Percentiles rank a stretch among this genome's conserved stretches.
Evolutionary conservation across 441 rosid species (phyloP).

Genomic region (Kokia cookei): DNA sequence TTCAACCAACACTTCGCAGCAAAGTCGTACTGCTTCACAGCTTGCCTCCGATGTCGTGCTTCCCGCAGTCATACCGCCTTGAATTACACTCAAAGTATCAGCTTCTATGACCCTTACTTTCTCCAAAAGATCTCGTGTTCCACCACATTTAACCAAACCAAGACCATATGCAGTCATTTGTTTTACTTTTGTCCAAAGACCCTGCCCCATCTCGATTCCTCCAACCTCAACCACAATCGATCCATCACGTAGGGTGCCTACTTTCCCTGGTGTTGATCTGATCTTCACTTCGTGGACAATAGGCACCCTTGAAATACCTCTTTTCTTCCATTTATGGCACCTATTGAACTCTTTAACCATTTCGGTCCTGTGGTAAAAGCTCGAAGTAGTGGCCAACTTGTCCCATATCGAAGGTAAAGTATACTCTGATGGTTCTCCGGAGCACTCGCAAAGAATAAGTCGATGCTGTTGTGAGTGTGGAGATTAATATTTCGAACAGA

Average conservation of each 20-base stretch:
- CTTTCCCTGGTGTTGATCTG: constrained; percentile 69
- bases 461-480: constrained; percentile 54
- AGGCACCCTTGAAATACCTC: constrained; percentile 83
- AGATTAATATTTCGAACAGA: constrained; percentile 60
- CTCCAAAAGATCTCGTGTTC: constrained; percentile 38
- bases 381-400: constrained; percentile 44
- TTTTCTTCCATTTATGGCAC: constrained; percentile 52
- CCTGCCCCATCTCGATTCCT: constrained; percentile 89
- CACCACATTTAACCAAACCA: constrained; percentile 46
- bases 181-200: constrained; percentile 91
- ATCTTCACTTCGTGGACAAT: constrained; percentile 33
- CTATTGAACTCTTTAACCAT: constrained; percentile 53
- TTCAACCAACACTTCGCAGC: constrained; percentile 62
- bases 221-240: constrained; percentile 89
- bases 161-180: constrained; percentile 83
- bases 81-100: constrained; percentile 69
- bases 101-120: constrained; percentile 69
- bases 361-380: constrained; percentile 36
- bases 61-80: constrained; percentile 80
- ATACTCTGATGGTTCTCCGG: constrained; percentile 59
- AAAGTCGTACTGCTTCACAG: constrained; percentile 70
- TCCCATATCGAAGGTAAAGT: constrained; percentile 72
- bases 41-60: constrained; percentile 84
- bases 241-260: constrained; percentile 76
- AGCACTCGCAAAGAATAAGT: constrained; percentile 30